Conservation (phyloP, 768 basidiomycete genomes). For the Suillus fuscotomentosus region DNA sequence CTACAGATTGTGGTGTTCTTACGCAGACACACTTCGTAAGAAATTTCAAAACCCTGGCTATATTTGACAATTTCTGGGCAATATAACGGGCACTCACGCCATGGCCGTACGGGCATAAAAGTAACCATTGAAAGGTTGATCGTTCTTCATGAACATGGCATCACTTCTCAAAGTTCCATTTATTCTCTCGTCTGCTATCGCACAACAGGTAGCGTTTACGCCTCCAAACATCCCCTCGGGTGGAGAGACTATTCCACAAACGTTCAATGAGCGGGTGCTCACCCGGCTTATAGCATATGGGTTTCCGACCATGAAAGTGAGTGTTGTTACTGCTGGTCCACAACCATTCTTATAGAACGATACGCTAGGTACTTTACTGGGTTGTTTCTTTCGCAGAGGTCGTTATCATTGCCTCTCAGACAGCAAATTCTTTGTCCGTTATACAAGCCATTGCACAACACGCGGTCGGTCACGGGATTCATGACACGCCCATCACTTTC, state of each 20-base stretch:
- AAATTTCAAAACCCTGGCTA: no score
- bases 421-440: neutral
- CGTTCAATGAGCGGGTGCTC: neutral
- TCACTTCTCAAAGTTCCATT: conserved; percentile 40
- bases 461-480: neutral
- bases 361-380: neutral
- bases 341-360: neutral
- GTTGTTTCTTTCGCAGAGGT: neutral
- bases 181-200: conserved; percentile 39
- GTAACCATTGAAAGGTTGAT: neutral
- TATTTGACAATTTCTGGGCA: no score
- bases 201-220: conserved; percentile 40
- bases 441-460: neutral
- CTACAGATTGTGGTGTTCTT: neutral
- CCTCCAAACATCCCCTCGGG: conserved; percentile 43
- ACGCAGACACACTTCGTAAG: no score
- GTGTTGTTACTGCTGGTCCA: neutral
- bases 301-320: neutral
- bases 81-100: no score
- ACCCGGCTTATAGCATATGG: neutral
- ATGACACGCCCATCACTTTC: neutral
- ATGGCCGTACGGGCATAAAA: neutral
- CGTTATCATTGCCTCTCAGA: neutral
- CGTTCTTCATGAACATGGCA: conserved; percentile 10
- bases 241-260: conserved; percentile 24